A percentile compares a stretch with the other conserved stretches of the same genome.
Evolutionary conservation across 331 rosid genomes (phyloP).

Genomic region (Saraca asoca): DNA sequence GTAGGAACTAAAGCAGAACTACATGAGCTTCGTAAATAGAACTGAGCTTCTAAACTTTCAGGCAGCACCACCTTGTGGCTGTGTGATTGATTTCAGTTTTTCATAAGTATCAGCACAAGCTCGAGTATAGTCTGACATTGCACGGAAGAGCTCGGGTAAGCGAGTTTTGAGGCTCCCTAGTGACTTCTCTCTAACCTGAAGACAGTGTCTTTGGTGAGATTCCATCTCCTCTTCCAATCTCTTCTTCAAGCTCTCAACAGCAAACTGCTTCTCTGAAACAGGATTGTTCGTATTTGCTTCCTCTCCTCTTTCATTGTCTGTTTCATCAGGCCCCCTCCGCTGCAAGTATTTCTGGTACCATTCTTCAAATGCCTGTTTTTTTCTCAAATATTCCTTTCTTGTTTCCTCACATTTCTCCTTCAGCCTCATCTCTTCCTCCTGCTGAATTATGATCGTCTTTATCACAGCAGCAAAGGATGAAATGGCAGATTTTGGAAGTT

Average conservation of each 20-base stretch:
- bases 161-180: constrained; percentile 71
- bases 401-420: constrained; percentile 77
- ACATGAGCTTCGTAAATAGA: too few relatives aligned
- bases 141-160: constrained; percentile 78
- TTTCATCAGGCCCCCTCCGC: constrained; percentile 51
- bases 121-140: constrained; percentile 58
- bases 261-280: constrained; percentile 57
- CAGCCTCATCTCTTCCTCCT: constrained; percentile 85
- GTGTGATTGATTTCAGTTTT: constrained; percentile 51
- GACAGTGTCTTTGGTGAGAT: constrained; percentile 57
- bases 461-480: constrained; percentile 74
- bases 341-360: constrained; percentile 71
- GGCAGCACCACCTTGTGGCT: constrained; percentile 37
- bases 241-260: constrained; percentile 76
- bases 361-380: constrained; percentile 64
- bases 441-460: constrained; percentile 62
- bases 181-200: constrained; percentile 81
- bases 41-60: constrained; percentile 27
- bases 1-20: too few relatives aligned
- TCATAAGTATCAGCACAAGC: constrained; percentile 63
- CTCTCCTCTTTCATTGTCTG: constrained; percentile 60
- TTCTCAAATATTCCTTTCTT: constrained; percentile 57
- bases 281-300: constrained; percentile 61
- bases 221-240: constrained; percentile 71
- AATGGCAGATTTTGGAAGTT: constrained; percentile 72